phyloP scores from a whole-genome alignment of 2,329 filamentous ascomycete genomes.

The Zymoseptoria brevis region DNA sequence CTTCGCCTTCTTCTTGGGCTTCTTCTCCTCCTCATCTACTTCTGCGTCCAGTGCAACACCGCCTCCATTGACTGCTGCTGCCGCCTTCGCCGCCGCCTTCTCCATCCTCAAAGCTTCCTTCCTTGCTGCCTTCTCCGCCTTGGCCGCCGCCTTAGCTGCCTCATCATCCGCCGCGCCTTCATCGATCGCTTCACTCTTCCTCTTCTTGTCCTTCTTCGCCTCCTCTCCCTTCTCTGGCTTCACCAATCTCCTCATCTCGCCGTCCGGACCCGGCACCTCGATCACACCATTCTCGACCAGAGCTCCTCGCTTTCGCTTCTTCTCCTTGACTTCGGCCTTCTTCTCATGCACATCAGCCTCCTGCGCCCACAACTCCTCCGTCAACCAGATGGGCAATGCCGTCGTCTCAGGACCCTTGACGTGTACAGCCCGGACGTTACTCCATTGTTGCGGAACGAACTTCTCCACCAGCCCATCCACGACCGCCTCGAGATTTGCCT shows the following conservation, averaged over 20 bases:
- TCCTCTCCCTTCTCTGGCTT: conserved; percentile 19
- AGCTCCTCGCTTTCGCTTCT: conserved; percentile 29
- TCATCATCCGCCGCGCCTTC: conserved; percentile 16
- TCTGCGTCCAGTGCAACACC: not conserved
- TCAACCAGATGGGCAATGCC: conserved; percentile 88
- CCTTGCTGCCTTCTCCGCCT: conserved; percentile 8
- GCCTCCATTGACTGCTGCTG: conserved; percentile 5
- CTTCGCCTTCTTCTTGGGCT: conserved; percentile 6
- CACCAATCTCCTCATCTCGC: conserved; percentile 27
- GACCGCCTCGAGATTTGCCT: conserved; percentile 72
- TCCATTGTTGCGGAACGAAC: conserved; percentile 79
- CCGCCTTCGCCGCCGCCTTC: conserved; percentile 17
- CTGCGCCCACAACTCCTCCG: conserved; percentile 84
- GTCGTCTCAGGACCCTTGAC: conserved; percentile 85
- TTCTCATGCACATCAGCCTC: conserved; percentile 61
- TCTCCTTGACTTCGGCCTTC: conserved; percentile 29
- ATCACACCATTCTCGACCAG: conserved; percentile 20
- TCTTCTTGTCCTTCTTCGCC: conserved; percentile 23
- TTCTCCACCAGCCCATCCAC: conserved; percentile 63
- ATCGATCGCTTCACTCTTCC: conserved; percentile 20
- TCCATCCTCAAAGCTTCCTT: conserved; percentile 5
- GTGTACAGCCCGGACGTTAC: conserved; percentile 74
- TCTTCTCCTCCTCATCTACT: conserved; percentile 3
- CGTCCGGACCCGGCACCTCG: conserved; percentile 27
- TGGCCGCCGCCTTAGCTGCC: conserved; percentile 17